Evolutionary conservation across 202 grass and related monocot genomes (phyloP), one percentile per base, ranked within the genome.

Genomic region (Cymbopogon flexuosus): DNA sequence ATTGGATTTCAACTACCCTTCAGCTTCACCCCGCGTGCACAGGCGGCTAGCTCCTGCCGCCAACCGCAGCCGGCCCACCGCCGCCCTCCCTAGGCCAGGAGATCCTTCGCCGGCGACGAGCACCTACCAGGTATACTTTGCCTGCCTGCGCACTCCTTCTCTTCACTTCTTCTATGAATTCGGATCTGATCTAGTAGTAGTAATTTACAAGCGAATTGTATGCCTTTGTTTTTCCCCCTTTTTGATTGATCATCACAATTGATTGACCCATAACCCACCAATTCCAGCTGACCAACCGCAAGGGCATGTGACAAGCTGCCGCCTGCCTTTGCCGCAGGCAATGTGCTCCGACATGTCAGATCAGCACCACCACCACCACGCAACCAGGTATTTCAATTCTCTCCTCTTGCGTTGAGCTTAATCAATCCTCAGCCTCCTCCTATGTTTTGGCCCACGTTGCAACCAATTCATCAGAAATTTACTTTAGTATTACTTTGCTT

Each of bases 331-430:
- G 80, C 35, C 80, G 61, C 68, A 75, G 62, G 81, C 62, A 65
- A 88, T 88, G 75, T 69, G 68, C 81, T 34, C 80, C 40, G 75
- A 74, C 81, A 84, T 88, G 80, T 54, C 49, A n/a, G 72, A 84
- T 68, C 81, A 52, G 22, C 81, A 19, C 15, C 41, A 81, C 24
- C 49, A 43, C 27, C 40, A 82, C 60, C 36, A 39, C 36, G 10
- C 85, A 27, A 45, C 85, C 21, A 88, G 86, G 86, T 88, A 64
- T 1, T 14, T 19, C 63, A 2, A 0, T 37, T 60, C 51, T 7
- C 52, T 57, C 6, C n/a, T 57, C n/a, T 22, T 22, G n/a, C n/a
- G 52, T 21, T 6, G 4, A 18, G 62, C 2, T 65, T 36, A 49
- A 49, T 49, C 46, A 36, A n/a, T 57, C 52, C 52, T 57, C 47